A percentile compares a stretch with the other conserved stretches of the same genome.
Conservation (phyloP, 2,329 filamentous ascomycete genomes). For the Apiospora kogelbergensis region DNA sequence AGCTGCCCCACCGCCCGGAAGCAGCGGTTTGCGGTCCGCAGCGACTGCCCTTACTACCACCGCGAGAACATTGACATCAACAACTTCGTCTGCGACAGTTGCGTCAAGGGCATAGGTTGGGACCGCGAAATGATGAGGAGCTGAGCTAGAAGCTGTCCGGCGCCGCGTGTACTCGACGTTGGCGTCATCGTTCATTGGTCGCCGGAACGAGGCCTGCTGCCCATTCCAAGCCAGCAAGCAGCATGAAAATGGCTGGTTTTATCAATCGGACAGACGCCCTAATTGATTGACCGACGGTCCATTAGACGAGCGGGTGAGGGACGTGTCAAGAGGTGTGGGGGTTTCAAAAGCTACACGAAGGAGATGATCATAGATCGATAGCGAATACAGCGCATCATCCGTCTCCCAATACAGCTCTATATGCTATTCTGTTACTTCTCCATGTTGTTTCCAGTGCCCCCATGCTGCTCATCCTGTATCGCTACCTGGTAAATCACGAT, state of each 20-base stretch:
- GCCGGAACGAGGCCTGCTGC: too few relatives aligned
- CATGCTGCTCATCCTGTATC: not conserved
- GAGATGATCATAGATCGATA: not conserved
- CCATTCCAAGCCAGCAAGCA: too few relatives aligned
- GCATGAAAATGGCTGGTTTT: not conserved
- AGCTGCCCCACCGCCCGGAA: conserved; percentile 14
- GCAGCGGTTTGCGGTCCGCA: conserved; percentile 11
- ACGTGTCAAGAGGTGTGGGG: not conserved
- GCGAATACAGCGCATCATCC: not conserved
- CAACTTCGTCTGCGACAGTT: conserved; percentile 15
- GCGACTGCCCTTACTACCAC: conserved; percentile 14
- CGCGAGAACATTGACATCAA: conserved; percentile 12
- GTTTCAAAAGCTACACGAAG: not conserved
- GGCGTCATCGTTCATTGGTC: not conserved
- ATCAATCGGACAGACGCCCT: too few relatives aligned
- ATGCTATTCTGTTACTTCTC: not conserved
- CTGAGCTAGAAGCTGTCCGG: not conserved
- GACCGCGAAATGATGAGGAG: conserved; percentile 5
- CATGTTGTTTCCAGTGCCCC: not conserved
- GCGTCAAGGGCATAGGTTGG: conserved; percentile 13
- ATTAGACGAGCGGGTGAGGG: not conserved
- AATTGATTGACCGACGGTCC: not conserved
- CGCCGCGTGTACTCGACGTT: too few relatives aligned
- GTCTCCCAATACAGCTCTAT: not conserved
- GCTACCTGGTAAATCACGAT: not conserved